Evolutionary conservation across 306 rosid genomes (phyloP), one percentile per base, ranked within the genome.

Genomic region (Neltuma alba): DNA sequence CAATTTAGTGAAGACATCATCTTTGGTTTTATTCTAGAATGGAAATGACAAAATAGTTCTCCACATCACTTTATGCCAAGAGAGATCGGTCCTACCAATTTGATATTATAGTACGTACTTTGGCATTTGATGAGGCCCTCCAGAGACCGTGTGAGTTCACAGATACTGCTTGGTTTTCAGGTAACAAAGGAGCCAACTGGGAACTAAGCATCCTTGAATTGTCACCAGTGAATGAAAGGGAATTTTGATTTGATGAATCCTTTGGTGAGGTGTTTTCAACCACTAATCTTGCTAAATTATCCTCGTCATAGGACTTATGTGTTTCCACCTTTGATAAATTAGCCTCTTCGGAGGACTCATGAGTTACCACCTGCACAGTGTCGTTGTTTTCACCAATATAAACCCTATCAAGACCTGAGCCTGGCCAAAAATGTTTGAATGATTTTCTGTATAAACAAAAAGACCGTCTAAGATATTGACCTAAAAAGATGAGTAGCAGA

Each of bases 51-150:
- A 41, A 47, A 6, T 28, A 57, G 45, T 33, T 63, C 33, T 64
- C 48, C 38, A 50, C 28, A 65, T 27, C 30, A 72, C 37, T 28
- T 8, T 9, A 40, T 37, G 31, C 33, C 42, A 20, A 77, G 47
- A 44, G 41, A 27, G 21, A 70, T 33, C 20, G 3, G 20, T 44
- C 50, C 23, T 12, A 37, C 10, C n/a, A 37, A 14, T 14, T 55
- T 37, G 25, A 47, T 61, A 63, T 50, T 70, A 44, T 31, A 37
- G 30, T 71, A 86, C 91, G 86, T 81, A 93, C 93, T 0, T 60
- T 69, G n/a, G 87, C 37, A 0, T 65, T 76, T 34, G 80, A 28
- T 23, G 54, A 27, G 80, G 33, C 66, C 75, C 54, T 83, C 23
- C n/a, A 55, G 67, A 52, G 64, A 62, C 66, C 33, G 7, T 66